phyloP scores from a whole-genome alignment of 2,329 filamentous ascomycete species.

The Fusarium sp. region DNA sequence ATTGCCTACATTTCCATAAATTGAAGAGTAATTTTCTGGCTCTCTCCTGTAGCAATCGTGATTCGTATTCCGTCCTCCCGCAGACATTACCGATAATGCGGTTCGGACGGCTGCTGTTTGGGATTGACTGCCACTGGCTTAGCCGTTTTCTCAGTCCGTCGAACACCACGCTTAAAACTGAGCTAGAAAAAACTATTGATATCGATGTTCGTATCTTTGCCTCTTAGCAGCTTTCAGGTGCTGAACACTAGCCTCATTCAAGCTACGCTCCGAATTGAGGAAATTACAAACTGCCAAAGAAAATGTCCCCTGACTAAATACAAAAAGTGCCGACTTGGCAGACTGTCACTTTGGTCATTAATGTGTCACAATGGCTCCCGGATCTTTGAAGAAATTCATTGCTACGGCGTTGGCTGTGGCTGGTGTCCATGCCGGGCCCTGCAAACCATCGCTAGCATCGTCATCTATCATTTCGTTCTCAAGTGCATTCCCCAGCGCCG shows the following conservation, averaged over 20 bases:
- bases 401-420: background rate
- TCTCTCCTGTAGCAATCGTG: background rate
- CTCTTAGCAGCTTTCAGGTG: background rate
- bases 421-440: background rate
- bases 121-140: background rate
- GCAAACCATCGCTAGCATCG: background rate
- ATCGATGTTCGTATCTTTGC: background rate
- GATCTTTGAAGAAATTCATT: background rate
- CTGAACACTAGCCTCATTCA: background rate
- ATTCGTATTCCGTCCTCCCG: background rate
- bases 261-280: background rate
- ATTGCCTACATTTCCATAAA: accelerated
- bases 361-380: background rate
- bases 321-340: background rate
- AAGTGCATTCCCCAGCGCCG: background rate
- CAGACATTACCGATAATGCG: background rate
- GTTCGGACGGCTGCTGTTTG: background rate
- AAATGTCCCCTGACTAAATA: background rate
- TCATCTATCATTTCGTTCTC: background rate
- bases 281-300: background rate
- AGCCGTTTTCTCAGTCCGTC: background rate
- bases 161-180: background rate
- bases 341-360: background rate
- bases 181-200: background rate
- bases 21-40: background rate